Evolutionary conservation across 495 filamentous ascomycete genomes (phyloP).

Genomic region (Xylaria curta): DNA sequence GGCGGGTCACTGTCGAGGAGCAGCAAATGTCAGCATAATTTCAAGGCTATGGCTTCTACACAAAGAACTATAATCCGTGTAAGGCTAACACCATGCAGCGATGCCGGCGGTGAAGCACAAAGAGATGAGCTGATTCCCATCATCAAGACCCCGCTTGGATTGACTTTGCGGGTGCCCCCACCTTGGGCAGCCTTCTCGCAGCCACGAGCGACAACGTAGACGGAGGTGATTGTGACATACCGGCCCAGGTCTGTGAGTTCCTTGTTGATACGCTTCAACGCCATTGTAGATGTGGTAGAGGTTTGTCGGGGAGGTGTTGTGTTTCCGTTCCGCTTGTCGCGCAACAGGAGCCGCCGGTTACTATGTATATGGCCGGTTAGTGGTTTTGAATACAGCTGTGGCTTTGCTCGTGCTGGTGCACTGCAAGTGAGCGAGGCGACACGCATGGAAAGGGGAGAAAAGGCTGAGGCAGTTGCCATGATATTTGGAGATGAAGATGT

Average conservation of each 20-base stretch:
- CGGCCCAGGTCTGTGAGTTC: conserved; percentile 98
- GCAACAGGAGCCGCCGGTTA: conserved; percentile 28
- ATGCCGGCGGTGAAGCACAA: neutral
- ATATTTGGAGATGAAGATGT: neutral
- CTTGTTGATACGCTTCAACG: conserved; percentile 99
- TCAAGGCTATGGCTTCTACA: neutral
- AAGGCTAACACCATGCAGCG: neutral
- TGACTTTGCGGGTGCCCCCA: conserved; percentile 38
- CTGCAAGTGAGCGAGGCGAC: conserved; percentile 11
- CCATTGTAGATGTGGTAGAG: conserved; percentile 66
- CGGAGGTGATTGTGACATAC: conserved; percentile 61
- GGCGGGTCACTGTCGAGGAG: conserved; percentile 79
- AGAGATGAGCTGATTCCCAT: conserved; percentile 19
- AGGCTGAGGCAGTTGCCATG: neutral
- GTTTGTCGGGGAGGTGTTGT: conserved; percentile 22
- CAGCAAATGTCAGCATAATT: conserved; percentile 48
- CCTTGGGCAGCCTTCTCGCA: conserved; percentile 38
- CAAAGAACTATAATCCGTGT: neutral
- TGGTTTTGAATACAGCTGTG: conserved; percentile 37
- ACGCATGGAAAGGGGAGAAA: neutral
- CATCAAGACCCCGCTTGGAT: conserved; percentile 41
- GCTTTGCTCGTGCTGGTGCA: conserved; percentile 30
- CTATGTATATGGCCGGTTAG: conserved; percentile 41
- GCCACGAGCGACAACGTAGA: neutral
- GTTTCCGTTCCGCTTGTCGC: conserved; percentile 12